Evolutionary conservation across 2,329 filamentous ascomycete species (phyloP), one percentile per base, ranked within the genome.

Genomic region (Stemphylium lycopersici): DNA sequence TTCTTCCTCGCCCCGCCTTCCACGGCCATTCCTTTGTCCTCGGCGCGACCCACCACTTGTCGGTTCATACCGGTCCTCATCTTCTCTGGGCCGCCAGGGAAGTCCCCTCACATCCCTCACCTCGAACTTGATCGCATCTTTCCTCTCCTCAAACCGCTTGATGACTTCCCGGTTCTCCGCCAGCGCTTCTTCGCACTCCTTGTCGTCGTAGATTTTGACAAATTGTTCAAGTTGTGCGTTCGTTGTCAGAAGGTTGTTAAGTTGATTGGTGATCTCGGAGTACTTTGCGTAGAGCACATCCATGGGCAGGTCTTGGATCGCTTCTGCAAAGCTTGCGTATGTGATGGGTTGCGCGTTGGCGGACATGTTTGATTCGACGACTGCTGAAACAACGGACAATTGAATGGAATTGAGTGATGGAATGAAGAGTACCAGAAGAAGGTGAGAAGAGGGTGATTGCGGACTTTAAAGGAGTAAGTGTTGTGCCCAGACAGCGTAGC

Each of bases 111-210:
- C 77, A 73, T 87, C 83, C 63, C 83, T 81, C 7, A 91, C 85
- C 77, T 93, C 90, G 37, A 69, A 77, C 61, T 81, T 84, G 57
- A 91, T 78, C 44, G 91, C 72, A 49, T 78, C 79, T 58, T 91
- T 83, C 71, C 89, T 81, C 76, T 86, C 83, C 57, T 82, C 79
- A 83, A 91, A 89, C 63, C 88, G 82, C 57, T 74, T 79, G 52
- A 93, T 88, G 52, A 92, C 88, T 16, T 70, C 73, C 64, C 87
- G 82, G 74, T 92, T 92, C 76, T 93, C 89, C 52, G 77, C 73
- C 69, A 92, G 89, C 54, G 89, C 90, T 53, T 91, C 88, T 62
- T 85, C 77, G 78, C 90, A 93, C 72, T 90, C 89, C 58, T 80
- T 80, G 69, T 93, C 90, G 13, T 86, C 81, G 20, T 79, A 76